Evolutionary conservation across 2,329 filamentous ascomycete species (phyloP).

Genomic region (Ophioceras dolichostomum): DNA sequence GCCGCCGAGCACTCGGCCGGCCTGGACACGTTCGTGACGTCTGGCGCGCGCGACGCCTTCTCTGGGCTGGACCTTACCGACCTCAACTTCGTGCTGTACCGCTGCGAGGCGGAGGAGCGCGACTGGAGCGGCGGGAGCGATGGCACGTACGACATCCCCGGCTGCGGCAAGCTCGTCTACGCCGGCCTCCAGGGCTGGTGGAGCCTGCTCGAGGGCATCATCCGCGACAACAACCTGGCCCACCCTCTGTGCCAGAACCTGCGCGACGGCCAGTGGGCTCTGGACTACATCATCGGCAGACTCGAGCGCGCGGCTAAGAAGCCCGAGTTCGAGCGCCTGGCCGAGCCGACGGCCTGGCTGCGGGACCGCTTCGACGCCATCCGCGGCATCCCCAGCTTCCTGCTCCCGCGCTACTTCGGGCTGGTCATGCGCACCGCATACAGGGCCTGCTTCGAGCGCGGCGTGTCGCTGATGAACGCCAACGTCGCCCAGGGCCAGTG

Average conservation of each 20-base stretch:
- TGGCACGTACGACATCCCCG: conserved; percentile 81
- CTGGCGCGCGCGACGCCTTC: conserved; percentile 70
- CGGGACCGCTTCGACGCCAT: conserved; percentile 77
- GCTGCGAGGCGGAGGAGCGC: conserved; percentile 77
- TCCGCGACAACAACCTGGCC: conserved; percentile 79
- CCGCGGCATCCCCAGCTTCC: conserved; percentile 71
- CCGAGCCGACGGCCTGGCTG: conserved; percentile 63
- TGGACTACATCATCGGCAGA: conserved; percentile 76
- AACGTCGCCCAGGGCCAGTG: conserved; percentile 72
- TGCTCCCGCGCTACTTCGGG: conserved; percentile 87
- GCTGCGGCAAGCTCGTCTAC: conserved; percentile 76
- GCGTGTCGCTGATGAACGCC: conserved; percentile 65
- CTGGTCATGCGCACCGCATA: conserved; percentile 82
- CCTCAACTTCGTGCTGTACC: conserved; percentile 84
- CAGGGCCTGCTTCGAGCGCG: conserved; percentile 66
- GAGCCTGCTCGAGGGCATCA: conserved; percentile 77
- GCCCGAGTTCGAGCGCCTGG: conserved; percentile 48
- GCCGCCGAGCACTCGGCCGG: conserved; percentile 72
- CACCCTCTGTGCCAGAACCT: conserved; percentile 92
- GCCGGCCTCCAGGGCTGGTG: conserved; percentile 98
- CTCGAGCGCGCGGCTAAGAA: conserved; percentile 60
- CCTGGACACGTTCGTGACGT: conserved; percentile 76
- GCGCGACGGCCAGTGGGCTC: conserved; percentile 79
- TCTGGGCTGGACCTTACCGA: conserved; percentile 63
- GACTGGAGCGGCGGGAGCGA: conserved; percentile 69